phyloP scores from a whole-genome alignment of 345 rosid genomes.

The Arabidopsis thaliana region TAIR10.1 NC_003070.9:7164501-7165000 shows the following conservation, averaged over 20 bases:
- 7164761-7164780: conserved; percentile 29
- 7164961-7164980: conserved; percentile 55
- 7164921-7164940: conserved; percentile 45
- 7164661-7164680: conserved; percentile 44
- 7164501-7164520: conserved; percentile 25
- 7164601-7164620: conserved; percentile 69
- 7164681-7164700: conserved; percentile 39
- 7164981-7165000: conserved; percentile 39
- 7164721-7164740: conserved; percentile 40
- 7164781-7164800: conserved; percentile 37
- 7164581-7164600: conserved; percentile 60
- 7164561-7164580: conserved; percentile 75
- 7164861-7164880: conserved; percentile 42
- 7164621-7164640: conserved; percentile 71
- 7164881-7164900: conserved; percentile 50
- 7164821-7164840: conserved; percentile 47
- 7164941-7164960: conserved; percentile 51
- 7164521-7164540: conserved; percentile 54
- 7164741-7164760: conserved; percentile 43
- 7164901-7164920: conserved; percentile 49
- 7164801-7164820: conserved; percentile 37
- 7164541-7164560: conserved; percentile 94
- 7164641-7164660: conserved; percentile 53
- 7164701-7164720: conserved; percentile 18
- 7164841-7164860: conserved; percentile 50